A percentile compares a stretch with the other conserved stretches of the same genome.
These are phyloP conservation scores for Torulaspora maleeae DNA, from an alignment of 805 yeast genomes.

Conservation along the genomic window DNA sequence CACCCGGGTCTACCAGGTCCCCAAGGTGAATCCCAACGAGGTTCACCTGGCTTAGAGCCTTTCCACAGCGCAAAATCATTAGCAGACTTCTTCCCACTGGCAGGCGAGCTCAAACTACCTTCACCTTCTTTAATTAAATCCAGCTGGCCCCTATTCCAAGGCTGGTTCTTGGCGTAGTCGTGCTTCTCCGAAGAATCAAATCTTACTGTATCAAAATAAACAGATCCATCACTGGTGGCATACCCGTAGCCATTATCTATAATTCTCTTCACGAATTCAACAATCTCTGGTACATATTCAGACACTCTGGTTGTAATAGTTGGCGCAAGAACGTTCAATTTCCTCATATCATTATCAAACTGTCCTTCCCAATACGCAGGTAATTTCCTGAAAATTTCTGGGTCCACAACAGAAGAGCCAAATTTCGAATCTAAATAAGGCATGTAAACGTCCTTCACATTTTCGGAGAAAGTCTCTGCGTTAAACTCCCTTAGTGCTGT, in stretches of 20 bases:
- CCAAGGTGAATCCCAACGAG: constrained; percentile 94
- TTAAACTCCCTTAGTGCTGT: constrained; percentile 22
- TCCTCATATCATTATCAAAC: constrained; percentile 80
- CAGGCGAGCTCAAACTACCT: constrained; percentile 62
- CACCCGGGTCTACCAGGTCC: constrained; percentile 98
- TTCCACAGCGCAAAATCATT: constrained; percentile 98
- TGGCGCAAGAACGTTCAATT: constrained; percentile 79
- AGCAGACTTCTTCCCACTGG: constrained; percentile 58
- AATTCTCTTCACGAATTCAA: constrained; percentile 69
- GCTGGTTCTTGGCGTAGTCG: constrained; percentile 91
- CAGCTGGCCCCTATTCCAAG: constrained; percentile 92
- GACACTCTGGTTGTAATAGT: constrained; percentile 88
- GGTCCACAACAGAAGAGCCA: constrained; percentile 80
- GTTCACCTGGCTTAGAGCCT: constrained; percentile 94
- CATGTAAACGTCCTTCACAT: constrained; percentile 70
- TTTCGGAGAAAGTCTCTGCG: constrained; percentile 40
- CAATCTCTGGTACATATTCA: constrained; percentile 91
- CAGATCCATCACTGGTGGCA: constrained; percentile 80
- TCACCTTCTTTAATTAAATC: constrained; percentile 91
- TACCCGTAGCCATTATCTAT: constrained; percentile 81
- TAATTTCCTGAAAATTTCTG: constrained; percentile 70
- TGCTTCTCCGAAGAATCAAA: constrained; percentile 73
- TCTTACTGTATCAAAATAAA: constrained; percentile 85
- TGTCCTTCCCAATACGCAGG: constrained; percentile 88
- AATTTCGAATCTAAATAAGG: constrained; percentile 63